phyloP scores from a whole-genome alignment of 2,329 filamentous ascomycete genomes.

The Juglanconis oblonga region DNA sequence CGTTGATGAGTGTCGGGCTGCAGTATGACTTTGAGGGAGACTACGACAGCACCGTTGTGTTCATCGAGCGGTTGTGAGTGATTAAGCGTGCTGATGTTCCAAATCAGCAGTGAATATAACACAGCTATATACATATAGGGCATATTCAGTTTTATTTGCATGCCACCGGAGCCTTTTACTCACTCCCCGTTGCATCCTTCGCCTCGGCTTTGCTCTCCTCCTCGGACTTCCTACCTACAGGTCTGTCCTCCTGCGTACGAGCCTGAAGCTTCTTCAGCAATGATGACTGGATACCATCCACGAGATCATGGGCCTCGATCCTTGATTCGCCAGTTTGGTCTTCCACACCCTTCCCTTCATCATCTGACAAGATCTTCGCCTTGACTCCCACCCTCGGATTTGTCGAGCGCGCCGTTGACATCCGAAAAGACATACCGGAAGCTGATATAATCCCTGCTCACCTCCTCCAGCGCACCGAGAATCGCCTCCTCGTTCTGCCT shows the following conservation, averaged over 20 bases:
- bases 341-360: background rate
- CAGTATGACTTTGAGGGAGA: constrained; percentile 50
- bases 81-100: background rate
- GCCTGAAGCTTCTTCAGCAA: background rate
- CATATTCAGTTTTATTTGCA: background rate
- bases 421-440: background rate
- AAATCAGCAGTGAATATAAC: background rate
- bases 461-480: constrained; percentile 1
- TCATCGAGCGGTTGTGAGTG: constrained; percentile 44
- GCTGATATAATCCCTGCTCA: background rate
- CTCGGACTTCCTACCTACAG: background rate
- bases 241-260: background rate
- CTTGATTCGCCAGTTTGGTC: background rate
- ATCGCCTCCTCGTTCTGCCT: constrained; percentile 1
- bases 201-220: background rate
- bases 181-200: background rate
- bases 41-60: constrained; percentile 56
- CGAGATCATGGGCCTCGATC: background rate
- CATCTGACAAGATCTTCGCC: background rate
- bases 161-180: background rate
- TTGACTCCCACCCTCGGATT: background rate
- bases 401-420: background rate
- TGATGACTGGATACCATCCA: background rate
- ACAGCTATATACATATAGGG: background rate
- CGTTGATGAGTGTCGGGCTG: constrained; percentile 61